Conservation (phyloP, 805 yeast species). For the Saccharomyces eubayanus region DNA sequence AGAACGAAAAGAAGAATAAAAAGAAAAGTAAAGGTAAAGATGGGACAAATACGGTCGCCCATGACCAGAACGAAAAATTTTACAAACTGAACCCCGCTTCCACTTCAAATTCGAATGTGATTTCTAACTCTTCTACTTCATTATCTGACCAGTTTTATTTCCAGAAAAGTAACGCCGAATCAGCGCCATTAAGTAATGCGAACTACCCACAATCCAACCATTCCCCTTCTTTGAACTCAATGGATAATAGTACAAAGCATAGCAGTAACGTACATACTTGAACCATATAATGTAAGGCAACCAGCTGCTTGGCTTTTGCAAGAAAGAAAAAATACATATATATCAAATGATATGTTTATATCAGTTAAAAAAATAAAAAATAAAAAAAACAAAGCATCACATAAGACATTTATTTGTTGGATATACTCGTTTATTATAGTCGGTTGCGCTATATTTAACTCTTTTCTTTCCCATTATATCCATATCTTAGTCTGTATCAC, state of each 20-base stretch:
- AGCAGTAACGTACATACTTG: neutral
- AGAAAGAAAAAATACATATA: neutral
- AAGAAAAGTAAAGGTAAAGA: neutral
- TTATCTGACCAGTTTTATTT: neutral
- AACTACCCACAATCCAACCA: neutral
- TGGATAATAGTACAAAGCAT: neutral
- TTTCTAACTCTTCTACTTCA: neutral
- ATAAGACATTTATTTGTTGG: neutral
- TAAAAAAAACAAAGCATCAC: neutral
- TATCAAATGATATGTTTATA: neutral
- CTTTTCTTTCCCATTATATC: neutral
- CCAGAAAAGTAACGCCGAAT: neutral
- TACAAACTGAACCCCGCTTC: neutral
- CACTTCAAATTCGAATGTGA: neutral
- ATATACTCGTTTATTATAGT: neutral
- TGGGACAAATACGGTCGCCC: neutral
- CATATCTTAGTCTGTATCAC: neutral
- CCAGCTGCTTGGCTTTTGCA: neutral
- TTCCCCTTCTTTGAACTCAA: neutral
- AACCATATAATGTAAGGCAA: neutral
- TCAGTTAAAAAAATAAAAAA: neutral
- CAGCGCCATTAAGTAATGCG: neutral
- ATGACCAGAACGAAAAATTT: neutral
- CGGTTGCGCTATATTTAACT: neutral
- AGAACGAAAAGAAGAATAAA: neutral